phyloP scores from a whole-genome alignment of 1,139 yeast species.

The Arxiozyma telluris region DNA sequence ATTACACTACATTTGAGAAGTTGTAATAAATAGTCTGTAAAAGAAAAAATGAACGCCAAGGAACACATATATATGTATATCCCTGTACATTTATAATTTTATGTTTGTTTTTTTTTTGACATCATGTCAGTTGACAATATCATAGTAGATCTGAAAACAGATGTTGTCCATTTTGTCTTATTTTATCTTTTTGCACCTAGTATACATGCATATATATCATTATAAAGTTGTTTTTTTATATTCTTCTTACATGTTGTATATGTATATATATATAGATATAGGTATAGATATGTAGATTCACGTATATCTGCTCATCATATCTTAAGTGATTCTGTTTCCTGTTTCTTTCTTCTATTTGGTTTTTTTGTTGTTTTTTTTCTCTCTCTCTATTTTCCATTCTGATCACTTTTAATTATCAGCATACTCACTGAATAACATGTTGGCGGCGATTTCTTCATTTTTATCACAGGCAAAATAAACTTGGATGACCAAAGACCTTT shows the following conservation, averaged over 20 bases:
- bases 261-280: not conserved
- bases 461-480: slow-evolving; percentile 97
- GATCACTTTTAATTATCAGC: slow-evolving; percentile 18
- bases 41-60: no score
- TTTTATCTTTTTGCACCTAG: not conserved
- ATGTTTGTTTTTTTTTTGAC: no score
- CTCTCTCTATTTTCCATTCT: not conserved
- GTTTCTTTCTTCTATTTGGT: not conserved
- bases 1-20: slow-evolving; percentile 7
- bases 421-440: slow-evolving; percentile 51
- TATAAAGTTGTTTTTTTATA: not conserved
- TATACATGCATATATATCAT: not conserved
- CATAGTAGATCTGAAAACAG: not conserved
- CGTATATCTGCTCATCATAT: not conserved
- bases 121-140: no score
- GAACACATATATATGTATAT: not conserved
- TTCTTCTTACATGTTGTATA: not conserved
- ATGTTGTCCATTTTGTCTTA: not conserved
- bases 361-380: no score
- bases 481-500: slow-evolving; percentile 76
- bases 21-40: slow-evolving; percentile 5
- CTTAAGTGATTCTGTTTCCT: not conserved
- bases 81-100: no score
- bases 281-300: not conserved
- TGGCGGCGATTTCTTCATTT: slow-evolving; percentile 94